Percentiles rank a stretch among this genome's conserved stretches.
Conservation (phyloP, 2,329 filamentous ascomycete species). For the Alternaria infectoria region DNA sequence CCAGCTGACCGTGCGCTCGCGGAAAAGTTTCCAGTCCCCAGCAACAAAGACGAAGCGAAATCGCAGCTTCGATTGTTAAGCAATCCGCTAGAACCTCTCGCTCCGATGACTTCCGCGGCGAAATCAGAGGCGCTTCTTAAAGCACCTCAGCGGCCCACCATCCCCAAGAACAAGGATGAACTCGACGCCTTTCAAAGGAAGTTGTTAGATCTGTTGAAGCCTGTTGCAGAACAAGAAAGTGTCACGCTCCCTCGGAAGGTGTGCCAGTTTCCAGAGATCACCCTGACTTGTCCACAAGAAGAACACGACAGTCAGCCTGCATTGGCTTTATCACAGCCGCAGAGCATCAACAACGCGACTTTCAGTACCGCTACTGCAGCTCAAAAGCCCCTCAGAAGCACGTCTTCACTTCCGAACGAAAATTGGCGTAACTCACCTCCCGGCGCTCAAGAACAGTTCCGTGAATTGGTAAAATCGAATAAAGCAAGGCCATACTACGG, state of each 20-base stretch:
- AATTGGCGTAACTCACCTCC: neutral
- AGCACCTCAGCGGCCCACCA: neutral
- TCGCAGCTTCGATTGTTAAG: neutral
- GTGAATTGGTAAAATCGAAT: neutral
- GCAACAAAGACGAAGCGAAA: neutral
- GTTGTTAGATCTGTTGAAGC: neutral
- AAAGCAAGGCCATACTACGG: neutral
- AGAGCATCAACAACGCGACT: neutral
- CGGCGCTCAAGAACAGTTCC: neutral
- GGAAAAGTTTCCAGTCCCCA: neutral
- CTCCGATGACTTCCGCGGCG: neutral
- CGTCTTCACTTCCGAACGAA: neutral
- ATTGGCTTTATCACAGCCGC: neutral
- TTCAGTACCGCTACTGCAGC: neutral
- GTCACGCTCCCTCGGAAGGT: neutral
- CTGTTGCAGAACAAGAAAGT: neutral
- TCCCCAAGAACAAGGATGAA: neutral
- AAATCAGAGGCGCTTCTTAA: neutral
- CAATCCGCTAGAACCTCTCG: neutral
- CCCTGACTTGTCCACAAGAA: neutral
- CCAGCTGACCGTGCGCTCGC: neutral
- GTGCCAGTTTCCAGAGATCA: neutral
- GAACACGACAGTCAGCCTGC: neutral
- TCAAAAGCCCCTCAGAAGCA: neutral
- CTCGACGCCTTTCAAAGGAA: neutral